Evolutionary conservation across 2,329 filamentous ascomycete species (phyloP).

Genomic region (Fusarium circinatum): DNA sequence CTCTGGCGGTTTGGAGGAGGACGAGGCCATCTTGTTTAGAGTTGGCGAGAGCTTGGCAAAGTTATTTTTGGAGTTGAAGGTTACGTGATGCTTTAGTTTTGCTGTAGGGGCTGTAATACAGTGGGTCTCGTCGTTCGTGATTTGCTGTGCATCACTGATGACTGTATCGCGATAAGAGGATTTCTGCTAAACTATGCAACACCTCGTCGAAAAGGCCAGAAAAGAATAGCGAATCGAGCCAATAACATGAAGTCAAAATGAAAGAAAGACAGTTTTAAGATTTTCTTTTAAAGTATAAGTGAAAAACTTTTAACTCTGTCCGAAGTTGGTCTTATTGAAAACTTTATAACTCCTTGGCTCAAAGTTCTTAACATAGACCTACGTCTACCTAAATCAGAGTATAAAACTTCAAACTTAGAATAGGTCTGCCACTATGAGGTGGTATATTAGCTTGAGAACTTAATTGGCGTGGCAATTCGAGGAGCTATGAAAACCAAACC

Average conservation of each 20-base stretch:
- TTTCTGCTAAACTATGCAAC: not conserved
- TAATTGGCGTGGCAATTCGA: not conserved
- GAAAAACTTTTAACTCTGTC: too few relatives aligned
- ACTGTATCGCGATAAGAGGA: not conserved
- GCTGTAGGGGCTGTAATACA: not conserved
- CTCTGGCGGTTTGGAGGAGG: not conserved
- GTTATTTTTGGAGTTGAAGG: not conserved
- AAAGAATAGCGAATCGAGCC: fast-evolving
- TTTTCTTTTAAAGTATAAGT: fast-evolving
- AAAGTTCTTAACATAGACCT: too few relatives aligned
- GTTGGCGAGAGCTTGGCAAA: not conserved
- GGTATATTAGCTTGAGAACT: fast-evolving
- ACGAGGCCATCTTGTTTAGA: conserved; percentile 21
- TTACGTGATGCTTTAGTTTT: not conserved
- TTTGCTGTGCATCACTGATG: not conserved
- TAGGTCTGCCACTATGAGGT: not conserved
- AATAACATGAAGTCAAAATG: fast-evolving
- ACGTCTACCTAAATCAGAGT: too few relatives aligned
- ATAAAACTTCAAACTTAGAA: not conserved
- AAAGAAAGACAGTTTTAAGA: fast-evolving
- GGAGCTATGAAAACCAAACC: too few relatives aligned
- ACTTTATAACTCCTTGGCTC: too few relatives aligned
- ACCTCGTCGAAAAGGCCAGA: too few relatives aligned
- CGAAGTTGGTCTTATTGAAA: too few relatives aligned
- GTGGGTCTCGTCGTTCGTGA: conserved; percentile 1